These are phyloP conservation scores for Pseudozyma thailandica DNA, from an alignment of 1,284 basidiomycete species.

Conservation along the genomic window DNA sequence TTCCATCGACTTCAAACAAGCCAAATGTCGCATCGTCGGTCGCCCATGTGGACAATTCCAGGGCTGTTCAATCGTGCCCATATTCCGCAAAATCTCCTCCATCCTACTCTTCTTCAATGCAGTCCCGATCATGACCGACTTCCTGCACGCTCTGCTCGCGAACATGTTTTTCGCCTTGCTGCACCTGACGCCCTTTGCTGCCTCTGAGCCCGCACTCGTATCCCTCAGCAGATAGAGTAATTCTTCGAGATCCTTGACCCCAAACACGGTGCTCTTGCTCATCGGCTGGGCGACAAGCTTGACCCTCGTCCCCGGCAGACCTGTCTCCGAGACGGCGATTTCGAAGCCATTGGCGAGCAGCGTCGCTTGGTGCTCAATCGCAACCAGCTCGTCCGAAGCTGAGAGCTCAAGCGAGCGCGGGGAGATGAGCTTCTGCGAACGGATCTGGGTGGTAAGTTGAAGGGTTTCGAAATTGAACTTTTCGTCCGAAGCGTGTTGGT, in stretches of 20 bases:
- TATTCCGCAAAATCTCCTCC: slow-evolving; percentile 83
- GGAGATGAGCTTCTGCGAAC: slow-evolving; percentile 85
- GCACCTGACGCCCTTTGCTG: slow-evolving; percentile 80
- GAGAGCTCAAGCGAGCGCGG: slow-evolving; percentile 83
- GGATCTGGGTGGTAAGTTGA: slow-evolving; percentile 85
- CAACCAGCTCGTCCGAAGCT: slow-evolving; percentile 88
- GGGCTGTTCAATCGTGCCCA: slow-evolving; percentile 95
- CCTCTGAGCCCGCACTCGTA: slow-evolving; percentile 72
- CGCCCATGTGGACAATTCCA: slow-evolving; percentile 97
- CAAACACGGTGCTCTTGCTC: slow-evolving; percentile 87
- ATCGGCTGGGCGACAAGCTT: slow-evolving; percentile 85
- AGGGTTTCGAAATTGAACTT: slow-evolving; percentile 98
- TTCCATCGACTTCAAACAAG: slow-evolving; percentile 34
- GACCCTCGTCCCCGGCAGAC: slow-evolving; percentile 73
- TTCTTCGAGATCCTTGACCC: slow-evolving; percentile 87
- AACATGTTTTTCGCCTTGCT: slow-evolving; percentile 96
- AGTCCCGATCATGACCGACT: slow-evolving; percentile 95
- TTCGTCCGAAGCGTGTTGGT: slow-evolving; percentile 82
- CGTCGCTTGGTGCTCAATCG: slow-evolving; percentile 84
- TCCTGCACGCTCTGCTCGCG: slow-evolving; percentile 92
- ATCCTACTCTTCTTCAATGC: slow-evolving; percentile 81
- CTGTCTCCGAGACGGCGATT: slow-evolving; percentile 72
- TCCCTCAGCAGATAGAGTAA: slow-evolving; percentile 86
- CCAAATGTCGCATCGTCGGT: slow-evolving; percentile 83
- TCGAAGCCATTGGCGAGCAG: slow-evolving; percentile 90